These are phyloP conservation scores for Trametopsis cervina DNA, from an alignment of 768 basidiomycete species.

Conservation along the genomic window DNA sequence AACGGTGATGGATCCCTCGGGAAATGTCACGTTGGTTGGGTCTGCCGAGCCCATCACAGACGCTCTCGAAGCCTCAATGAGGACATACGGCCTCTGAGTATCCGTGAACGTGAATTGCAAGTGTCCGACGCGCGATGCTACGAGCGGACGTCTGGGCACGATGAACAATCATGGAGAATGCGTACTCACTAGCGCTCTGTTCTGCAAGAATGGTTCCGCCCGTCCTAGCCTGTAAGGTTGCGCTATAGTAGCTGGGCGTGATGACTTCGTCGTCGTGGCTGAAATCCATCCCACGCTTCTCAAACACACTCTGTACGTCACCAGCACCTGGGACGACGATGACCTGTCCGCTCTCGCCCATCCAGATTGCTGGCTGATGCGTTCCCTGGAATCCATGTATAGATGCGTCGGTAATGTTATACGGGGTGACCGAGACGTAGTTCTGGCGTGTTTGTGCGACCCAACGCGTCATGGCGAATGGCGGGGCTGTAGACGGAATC, in stretches of 20 bases:
- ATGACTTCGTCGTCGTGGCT: conserved; percentile 41
- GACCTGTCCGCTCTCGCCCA: conserved; percentile 71
- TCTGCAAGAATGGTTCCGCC: conserved; percentile 49
- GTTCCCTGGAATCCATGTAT: conserved; percentile 78
- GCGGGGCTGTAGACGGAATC: conserved; percentile 72
- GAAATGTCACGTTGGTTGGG: conserved; percentile 43
- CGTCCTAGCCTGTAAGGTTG: conserved; percentile 45
- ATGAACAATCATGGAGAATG: neutral
- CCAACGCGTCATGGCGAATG: conserved; percentile 85
- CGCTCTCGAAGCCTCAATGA: conserved; percentile 61
- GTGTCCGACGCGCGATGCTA: conserved; percentile 73
- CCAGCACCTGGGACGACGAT: conserved; percentile 53
- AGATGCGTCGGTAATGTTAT: conserved; percentile 50
- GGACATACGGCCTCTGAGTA: conserved; percentile 44
- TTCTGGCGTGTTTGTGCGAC: conserved; percentile 74
- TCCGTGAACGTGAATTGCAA: conserved; percentile 58
- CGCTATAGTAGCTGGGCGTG: conserved; percentile 48
- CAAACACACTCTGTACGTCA: conserved; percentile 44
- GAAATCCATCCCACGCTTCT: conserved; percentile 50
- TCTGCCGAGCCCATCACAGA: conserved; percentile 49
- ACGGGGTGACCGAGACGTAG: conserved; percentile 67
- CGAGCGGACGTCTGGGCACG: conserved; percentile 1
- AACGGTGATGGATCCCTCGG: conserved; percentile 44
- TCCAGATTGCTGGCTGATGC: conserved; percentile 85
- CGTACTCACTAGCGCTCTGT: conserved; percentile 52